Base-by-base conservation (phyloP, 2,329 filamentous ascomycete species). In the Phymatotrichopsis omnivora region DNA sequence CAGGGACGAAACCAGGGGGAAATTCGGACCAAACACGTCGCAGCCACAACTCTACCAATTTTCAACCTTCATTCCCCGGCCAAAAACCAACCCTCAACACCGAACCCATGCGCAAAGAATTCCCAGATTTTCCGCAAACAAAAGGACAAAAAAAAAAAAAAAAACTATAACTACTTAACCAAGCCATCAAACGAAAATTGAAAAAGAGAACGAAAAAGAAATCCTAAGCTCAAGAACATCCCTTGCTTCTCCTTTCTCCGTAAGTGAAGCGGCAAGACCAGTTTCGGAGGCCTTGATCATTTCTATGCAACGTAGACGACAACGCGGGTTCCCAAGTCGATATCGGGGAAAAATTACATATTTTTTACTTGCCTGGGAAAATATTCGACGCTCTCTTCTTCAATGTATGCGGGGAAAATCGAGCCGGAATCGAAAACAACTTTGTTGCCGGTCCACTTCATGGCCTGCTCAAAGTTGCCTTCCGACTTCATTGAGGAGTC, bases 211-310 rank as follows among this genome's bases (percentile, higher is more conserved):
- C n/a, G n/a, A n/a, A n/a, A n/a, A n/a, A n/a, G n/a, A n/a, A n/a
- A n/a, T n/a, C n/a, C n/a, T n/a, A n/a, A n/a, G 69, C 96, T 96
- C n/a, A n/a, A 60, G 96, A 80, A 62, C 93, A 79, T 42, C 85
- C 85, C 62, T 80, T 76, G 45, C 80, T 76, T 59, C 85, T 70
- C 69, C 91, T 52, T 91, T 80, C 29, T 77, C 71, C 52, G 81
- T 86, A 51, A 96, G 74, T 25, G 82, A 79, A 47, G 77, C 78
- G 12, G 85, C 76, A 16, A 96, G 75, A 4, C 85, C 81, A 30
- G 81, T 80, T 22, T 85, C 91, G 24, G 87, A 89, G 38, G 83
- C 86, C 68, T 96, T 96, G 61, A 98, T 86, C 91, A 98, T 98
- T 64, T 81, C 63, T 95, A 85, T 4, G 89, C 96, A 56, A 96